A percentile compares a stretch with the other conserved stretches of the same genome.
phyloP scores from a whole-genome alignment of 495 filamentous ascomycete genomes.

The Talaromyces stipitatus region DNA sequence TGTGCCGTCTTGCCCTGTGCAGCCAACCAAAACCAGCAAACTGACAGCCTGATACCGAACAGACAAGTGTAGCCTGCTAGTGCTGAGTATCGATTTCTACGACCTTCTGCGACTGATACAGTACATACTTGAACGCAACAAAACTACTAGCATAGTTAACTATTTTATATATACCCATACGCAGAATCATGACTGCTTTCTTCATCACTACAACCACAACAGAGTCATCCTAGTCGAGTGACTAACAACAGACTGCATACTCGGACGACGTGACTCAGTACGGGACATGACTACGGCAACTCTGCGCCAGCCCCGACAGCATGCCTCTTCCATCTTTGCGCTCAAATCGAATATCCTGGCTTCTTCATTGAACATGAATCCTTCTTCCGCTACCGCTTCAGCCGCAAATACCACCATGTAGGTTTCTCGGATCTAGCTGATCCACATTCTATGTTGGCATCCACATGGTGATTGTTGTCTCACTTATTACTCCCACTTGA shows the following conservation, averaged over 20 bases:
- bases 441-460: neutral
- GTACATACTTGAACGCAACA: neutral
- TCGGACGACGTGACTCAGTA: neutral
- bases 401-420: neutral
- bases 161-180: neutral
- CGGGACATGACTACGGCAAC: neutral
- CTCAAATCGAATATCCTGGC: neutral
- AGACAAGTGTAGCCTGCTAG: neutral
- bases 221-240: neutral
- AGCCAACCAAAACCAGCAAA: neutral
- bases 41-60: neutral
- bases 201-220: neutral
- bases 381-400: neutral
- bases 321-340: neutral
- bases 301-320: neutral
- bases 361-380: neutral
- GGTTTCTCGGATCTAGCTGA: neutral
- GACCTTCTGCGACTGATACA: neutral
- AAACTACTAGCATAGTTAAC: no score
- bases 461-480: neutral
- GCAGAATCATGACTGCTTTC: neutral
- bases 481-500: neutral
- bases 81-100: neutral
- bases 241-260: neutral
- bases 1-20: neutral